phyloP scores from a whole-genome alignment of 352 stramenopile genomes.

The Phytopythium ostracodes region DNA sequence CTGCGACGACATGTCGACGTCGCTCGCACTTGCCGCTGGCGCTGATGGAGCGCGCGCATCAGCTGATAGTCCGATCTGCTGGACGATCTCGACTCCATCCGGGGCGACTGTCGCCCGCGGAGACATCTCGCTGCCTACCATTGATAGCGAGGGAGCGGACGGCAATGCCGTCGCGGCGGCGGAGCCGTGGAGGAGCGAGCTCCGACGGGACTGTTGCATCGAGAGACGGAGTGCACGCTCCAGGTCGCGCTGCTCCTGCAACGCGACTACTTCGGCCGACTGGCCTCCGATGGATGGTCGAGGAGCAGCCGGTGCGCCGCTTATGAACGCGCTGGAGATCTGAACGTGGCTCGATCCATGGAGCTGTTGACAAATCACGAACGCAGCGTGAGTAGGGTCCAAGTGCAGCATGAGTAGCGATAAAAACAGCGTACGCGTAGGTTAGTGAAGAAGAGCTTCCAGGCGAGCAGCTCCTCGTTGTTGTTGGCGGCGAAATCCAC shows the following conservation, averaged over 20 bases:
- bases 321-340: constrained; percentile 7
- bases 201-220: constrained; percentile 41
- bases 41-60: constrained; percentile 7
- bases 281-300: background rate
- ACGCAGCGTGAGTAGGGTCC: background rate
- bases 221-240: constrained; percentile 56
- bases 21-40: constrained; percentile 6
- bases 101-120: constrained; percentile 45
- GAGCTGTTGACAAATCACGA: background rate
- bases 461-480: constrained; percentile 54
- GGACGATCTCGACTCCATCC: constrained; percentile 80
- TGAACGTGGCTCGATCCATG: constrained; percentile 1
- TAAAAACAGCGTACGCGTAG: constrained; percentile 31
- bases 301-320: background rate
- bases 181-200: constrained; percentile 1
- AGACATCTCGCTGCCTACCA: constrained; percentile 17
- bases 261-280: constrained; percentile 14
- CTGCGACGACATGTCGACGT: background rate
- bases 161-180: constrained; percentile 4
- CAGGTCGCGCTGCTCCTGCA: constrained; percentile 56
- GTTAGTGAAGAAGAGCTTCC: constrained; percentile 65
- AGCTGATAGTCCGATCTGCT: constrained; percentile 29
- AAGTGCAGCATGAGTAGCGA: background rate
- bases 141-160: constrained; percentile 26
- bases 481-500: constrained; percentile 64